Base-by-base conservation (phyloP, 2,329 filamentous ascomycete species). In the Xylaria polymorpha region DNA sequence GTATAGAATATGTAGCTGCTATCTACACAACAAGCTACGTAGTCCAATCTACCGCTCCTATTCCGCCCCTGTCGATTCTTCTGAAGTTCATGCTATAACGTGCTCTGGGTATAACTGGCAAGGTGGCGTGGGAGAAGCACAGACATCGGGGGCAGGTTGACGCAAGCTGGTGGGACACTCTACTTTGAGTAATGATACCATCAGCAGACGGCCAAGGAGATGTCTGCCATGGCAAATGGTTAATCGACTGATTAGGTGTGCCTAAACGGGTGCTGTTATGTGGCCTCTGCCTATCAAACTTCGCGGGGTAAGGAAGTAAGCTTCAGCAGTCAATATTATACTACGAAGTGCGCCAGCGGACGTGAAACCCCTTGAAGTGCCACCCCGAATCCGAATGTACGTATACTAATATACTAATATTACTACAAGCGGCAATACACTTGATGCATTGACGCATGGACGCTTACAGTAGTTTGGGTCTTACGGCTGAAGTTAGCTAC, bases 1-100 rank as follows among this genome's bases (percentile, higher is more conserved):
- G 41, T 69, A 59, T 64, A 64, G 59, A 61, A 46, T 37, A 35
- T 61, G 56, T 70, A 51, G 64, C 64, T 60, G 37, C 41, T 6
- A 35, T 46, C 50, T 53, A 61, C 22, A 51, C 41, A 48, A 67
- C 25, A 51, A 68, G 56, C 50, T 63, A 60, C 64, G 25, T 39
- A 64, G 53, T 37, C 14, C 14, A 53, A 53, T 53, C 50, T 53
- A 35, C 50, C 5, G 9, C 35, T 32, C 48, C 35, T 44, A 51
- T 50, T 61, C 55, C 8, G 6, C 58, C 48, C 32, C 20, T 6
- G 15, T 35, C 8, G 29, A 29, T 35, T 22, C 14, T 29, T 51
- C 20, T 35, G 8, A 41, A 44, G 22, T 41, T 37, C 29, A 63
- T 55, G 50, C 61, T 58, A 41, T 58, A 43, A 20, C 55, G 12